Conservation (phyloP, 2,329 filamentous ascomycete species). For the Claviceps maximensis region DNA sequence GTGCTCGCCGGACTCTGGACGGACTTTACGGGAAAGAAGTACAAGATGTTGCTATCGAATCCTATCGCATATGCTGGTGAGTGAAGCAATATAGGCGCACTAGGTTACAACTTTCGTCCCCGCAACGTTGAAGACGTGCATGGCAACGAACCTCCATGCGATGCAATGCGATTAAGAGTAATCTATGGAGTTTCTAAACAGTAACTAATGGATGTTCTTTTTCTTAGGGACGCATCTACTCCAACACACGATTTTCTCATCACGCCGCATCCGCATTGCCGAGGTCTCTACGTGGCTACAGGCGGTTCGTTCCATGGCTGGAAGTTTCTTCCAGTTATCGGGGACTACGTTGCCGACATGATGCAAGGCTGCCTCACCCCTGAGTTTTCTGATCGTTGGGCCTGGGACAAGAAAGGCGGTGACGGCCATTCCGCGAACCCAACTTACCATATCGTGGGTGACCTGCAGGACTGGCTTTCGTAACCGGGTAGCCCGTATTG, state of each 20-base stretch:
- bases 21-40: conserved; percentile 29
- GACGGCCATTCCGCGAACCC: conserved; percentile 28
- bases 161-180: background rate
- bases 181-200: background rate
- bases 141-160: background rate
- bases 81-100: conserved; percentile 6
- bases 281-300: conserved; percentile 44
- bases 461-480: conserved; percentile 25
- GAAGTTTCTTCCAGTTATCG: conserved; percentile 52
- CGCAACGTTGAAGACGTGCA: background rate
- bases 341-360: conserved; percentile 43
- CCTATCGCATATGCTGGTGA: conserved; percentile 34
- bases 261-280: conserved; percentile 33
- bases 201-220: background rate
- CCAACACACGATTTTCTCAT: conserved; percentile 51
- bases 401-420: conserved; percentile 30
- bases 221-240: conserved; percentile 45
- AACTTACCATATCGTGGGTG: conserved; percentile 27
- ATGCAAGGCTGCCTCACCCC: conserved; percentile 27
- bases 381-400: conserved; percentile 28
- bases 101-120: background rate
- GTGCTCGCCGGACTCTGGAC: conserved; percentile 23
- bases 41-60: conserved; percentile 24
- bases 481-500: conserved; percentile 7
- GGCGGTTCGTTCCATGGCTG: conserved; percentile 52